Evolutionary conservation across 148 eudicot species (phyloP).

Genomic region (Vaccinium vitisidaea): DNA sequence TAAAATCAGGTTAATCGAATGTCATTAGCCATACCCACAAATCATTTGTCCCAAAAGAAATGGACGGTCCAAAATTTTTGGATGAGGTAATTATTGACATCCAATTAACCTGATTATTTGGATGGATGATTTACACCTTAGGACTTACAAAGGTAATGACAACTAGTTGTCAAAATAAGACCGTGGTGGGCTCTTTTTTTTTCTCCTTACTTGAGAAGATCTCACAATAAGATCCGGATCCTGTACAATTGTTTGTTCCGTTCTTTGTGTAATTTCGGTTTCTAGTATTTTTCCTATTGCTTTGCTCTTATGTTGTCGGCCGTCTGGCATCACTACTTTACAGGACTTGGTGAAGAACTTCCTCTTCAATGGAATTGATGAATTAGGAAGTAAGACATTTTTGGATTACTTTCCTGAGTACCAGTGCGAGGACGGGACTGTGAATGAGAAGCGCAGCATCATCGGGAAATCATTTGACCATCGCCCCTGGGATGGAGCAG

Average conservation of each 20-base stretch:
- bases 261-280: not conserved
- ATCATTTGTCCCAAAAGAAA: too few relatives aligned
- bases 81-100: too few relatives aligned
- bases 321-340: conserved; percentile 1
- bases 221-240: not conserved
- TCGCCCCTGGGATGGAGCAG: conserved; percentile 76
- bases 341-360: conserved; percentile 69
- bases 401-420: conserved; percentile 92
- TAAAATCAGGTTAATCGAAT: too few relatives aligned
- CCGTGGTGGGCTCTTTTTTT: not conserved
- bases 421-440: conserved; percentile 59
- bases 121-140: not conserved
- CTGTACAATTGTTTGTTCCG: not conserved
- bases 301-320: not conserved
- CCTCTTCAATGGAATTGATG: conserved; percentile 73
- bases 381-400: conserved; percentile 66
- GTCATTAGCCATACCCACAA: too few relatives aligned
- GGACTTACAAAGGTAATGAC: not conserved
- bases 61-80: too few relatives aligned
- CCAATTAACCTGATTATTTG: not conserved
- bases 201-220: not conserved
- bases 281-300: not conserved
- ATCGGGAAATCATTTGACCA: conserved; percentile 79
- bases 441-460: conserved; percentile 78
- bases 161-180: not conserved